These are phyloP conservation scores for Auriscalpium orientale DNA, from an alignment of 768 basidiomycete genomes.

Conservation along the genomic window DNA sequence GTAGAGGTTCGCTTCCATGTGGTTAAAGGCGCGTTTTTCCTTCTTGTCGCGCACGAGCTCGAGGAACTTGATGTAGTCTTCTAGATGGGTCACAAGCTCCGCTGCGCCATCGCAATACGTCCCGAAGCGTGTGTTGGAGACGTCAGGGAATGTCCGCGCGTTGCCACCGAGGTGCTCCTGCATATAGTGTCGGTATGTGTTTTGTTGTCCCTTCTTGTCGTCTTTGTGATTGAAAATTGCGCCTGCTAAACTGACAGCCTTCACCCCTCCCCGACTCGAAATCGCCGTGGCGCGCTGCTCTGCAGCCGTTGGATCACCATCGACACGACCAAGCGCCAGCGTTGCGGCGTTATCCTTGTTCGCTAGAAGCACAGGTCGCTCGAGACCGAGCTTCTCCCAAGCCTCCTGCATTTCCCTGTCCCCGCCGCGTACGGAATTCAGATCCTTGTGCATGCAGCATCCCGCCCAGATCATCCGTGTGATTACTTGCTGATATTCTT, in stretches of 20 bases:
- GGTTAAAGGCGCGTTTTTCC: conserved; percentile 12
- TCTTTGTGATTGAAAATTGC: background rate
- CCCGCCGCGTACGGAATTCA: conserved; percentile 11
- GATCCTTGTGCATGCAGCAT: conserved; percentile 14
- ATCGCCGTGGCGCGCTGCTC: background rate
- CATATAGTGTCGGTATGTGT: background rate
- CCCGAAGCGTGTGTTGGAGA: conserved; percentile 18
- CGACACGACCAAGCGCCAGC: background rate
- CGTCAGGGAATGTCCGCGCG: conserved; percentile 15
- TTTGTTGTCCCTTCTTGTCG: background rate
- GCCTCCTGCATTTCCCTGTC: background rate
- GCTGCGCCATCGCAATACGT: conserved; percentile 13
- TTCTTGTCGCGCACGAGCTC: conserved; percentile 15
- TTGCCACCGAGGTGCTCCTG: background rate
- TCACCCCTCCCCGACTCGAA: background rate
- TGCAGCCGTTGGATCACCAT: background rate
- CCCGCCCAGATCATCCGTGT: conserved; percentile 3
- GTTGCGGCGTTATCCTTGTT: conserved; percentile 12
- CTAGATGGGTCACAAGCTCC: conserved; percentile 9
- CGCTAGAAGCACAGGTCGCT: conserved; percentile 1
- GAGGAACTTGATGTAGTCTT: conserved; percentile 15
- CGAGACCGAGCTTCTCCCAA: background rate
- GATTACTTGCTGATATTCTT: background rate
- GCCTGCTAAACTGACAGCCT: background rate
- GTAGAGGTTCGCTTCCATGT: conserved; percentile 23